Percentiles rank a stretch among this genome's conserved stretches.
phyloP scores from a whole-genome alignment of 2,329 filamentous ascomycete genomes.

The Ambrosiella cleistominuta region DNA sequence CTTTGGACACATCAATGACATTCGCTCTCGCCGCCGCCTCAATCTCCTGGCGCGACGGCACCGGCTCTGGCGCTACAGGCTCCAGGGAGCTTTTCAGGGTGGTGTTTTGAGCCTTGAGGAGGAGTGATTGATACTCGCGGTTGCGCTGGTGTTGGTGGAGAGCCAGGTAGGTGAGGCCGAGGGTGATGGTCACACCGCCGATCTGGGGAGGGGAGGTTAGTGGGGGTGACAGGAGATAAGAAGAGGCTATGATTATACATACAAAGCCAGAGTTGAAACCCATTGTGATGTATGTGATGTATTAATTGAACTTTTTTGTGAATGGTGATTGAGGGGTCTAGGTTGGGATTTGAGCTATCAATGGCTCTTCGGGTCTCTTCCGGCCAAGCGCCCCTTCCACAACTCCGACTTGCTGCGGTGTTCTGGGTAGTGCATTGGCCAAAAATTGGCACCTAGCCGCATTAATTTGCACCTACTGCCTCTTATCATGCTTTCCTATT shows the following conservation, averaged over 20 bases:
- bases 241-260: constrained; percentile 20
- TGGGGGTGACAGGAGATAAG: not conserved
- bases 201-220: constrained; percentile 29
- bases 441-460: not conserved
- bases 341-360: not conserved
- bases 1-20: constrained; percentile 51
- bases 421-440: not conserved
- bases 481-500: not conserved
- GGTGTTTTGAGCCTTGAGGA: constrained; percentile 38
- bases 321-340: not conserved
- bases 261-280: constrained; percentile 62
- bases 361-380: not conserved
- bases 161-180: constrained; percentile 54
- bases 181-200: constrained; percentile 58
- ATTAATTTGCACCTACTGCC: not conserved
- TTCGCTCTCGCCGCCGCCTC: constrained; percentile 34
- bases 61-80: constrained; percentile 26
- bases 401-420: not conserved
- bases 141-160: constrained; percentile 52
- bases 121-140: constrained; percentile 39
- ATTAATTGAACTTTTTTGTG: not conserved
- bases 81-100: constrained; percentile 36
- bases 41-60: constrained; percentile 32
- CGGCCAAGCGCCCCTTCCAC: not conserved
- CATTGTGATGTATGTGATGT: constrained; percentile 28